Base-by-base conservation (phyloP, 2,329 filamentous ascomycete genomes). In the Lecanoromycetidae sp. region DNA sequence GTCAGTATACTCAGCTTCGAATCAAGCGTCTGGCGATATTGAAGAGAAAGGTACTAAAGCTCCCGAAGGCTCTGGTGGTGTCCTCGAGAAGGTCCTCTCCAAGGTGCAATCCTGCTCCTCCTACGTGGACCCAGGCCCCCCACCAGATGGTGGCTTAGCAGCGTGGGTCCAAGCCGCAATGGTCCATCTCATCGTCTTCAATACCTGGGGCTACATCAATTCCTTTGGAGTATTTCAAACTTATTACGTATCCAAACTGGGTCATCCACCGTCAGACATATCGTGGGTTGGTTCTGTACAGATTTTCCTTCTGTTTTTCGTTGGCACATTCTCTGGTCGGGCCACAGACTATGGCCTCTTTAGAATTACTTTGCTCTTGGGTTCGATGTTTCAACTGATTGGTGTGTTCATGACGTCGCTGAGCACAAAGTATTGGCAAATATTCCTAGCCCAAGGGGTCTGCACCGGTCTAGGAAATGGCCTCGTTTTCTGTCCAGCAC, bases 351-450 rank as follows among this genome's bases (percentile, higher is more conserved):
- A 63, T 17, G 66, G 67, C 5, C 63, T 65, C 45, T 67, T 67
- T 49, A 58, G 59, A 4, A 38, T 52, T 0, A 53, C 61, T 3
- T 56, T 57, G 29, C 8, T 52, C 7, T 4, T 35, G 2, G 62
- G 62, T 2, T 53, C 52, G 6, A 15, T 64, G 8, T 45, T 70
- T 7, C 53, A 58, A 6, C 51, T 70, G 0, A 20, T 69, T 0
- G 70, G 71, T 13, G 63, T 69, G 22, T 68, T 75, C 54, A 62
- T 65, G 55, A 69, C 69, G 7, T 71, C 67, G 26, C 57, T 70
- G 1, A 57, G 63, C 5, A 66, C 56, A 0, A 51, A 57, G 19
- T 73, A 72, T 55, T 73, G 67, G 65, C 69, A 74, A 54, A 60
- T 74, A 0, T 63, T 75, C 25, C 63, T 76, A 4, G 55, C 67